Evolutionary conservation across 2,329 filamentous ascomycete genomes (phyloP).

Genomic region (Talaromyces sp.): DNA sequence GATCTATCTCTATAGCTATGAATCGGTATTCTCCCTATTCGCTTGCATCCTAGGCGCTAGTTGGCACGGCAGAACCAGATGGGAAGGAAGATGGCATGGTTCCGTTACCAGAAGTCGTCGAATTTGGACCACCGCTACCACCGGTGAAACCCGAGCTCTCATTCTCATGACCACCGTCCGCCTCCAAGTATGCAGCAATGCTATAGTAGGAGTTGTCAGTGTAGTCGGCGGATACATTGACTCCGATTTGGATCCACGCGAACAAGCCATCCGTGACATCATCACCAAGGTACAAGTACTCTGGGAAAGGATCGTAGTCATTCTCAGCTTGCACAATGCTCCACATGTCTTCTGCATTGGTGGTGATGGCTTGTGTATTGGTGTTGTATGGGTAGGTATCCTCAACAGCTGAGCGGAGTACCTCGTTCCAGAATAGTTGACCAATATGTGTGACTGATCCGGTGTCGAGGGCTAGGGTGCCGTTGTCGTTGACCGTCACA

Average conservation of each 20-base stretch:
- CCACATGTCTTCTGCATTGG: constrained; percentile 46
- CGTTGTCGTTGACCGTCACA: constrained; percentile 41
- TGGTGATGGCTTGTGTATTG: constrained; percentile 31
- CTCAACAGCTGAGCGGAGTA: constrained; percentile 46
- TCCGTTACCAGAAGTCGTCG: not conserved
- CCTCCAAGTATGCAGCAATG: constrained; percentile 27
- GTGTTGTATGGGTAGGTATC: constrained; percentile 38
- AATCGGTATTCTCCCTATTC: not conserved
- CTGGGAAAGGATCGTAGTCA: constrained; percentile 53
- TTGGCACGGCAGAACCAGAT: not conserved
- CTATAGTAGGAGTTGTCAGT: constrained; percentile 27
- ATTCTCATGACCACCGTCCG: constrained; percentile 26
- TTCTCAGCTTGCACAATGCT: constrained; percentile 44
- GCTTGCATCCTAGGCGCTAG: not conserved
- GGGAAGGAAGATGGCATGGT: not conserved
- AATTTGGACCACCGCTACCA: not conserved
- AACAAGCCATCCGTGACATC: constrained; percentile 48
- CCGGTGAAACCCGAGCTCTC: not conserved
- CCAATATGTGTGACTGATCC: constrained; percentile 47
- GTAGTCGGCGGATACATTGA: constrained; percentile 42
- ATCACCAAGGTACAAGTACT: constrained; percentile 56
- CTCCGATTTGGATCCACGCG: constrained; percentile 52
- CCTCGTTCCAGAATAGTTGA: constrained; percentile 53
- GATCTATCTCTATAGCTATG: not conserved
- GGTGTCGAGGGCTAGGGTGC: constrained; percentile 38